Percentiles rank a stretch among this genome's conserved stretches.
Conservation (phyloP, 208 protist genomes). For the Wallacemonas sp. region DNA sequence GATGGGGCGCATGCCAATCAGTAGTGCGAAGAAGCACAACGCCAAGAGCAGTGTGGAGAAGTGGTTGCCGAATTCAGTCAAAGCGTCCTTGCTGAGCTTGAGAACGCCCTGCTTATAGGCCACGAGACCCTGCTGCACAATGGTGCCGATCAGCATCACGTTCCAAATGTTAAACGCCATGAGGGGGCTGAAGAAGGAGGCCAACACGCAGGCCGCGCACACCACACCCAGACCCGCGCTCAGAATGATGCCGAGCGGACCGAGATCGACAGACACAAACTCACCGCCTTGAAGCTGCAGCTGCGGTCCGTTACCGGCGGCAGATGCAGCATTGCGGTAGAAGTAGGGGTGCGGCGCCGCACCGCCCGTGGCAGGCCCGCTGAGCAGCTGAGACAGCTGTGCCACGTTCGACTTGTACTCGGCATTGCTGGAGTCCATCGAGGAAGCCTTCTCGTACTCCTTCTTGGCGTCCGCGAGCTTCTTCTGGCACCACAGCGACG, state of each 20-base stretch:
- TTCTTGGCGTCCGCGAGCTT: conserved; percentile 45
- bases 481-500: conserved; percentile 58
- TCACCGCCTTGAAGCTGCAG: conserved; percentile 34
- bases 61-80: conserved; percentile 48
- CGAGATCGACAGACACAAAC: conserved; percentile 32
- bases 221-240: conserved; percentile 26
- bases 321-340: conserved; percentile 31
- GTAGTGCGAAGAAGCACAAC: conserved; percentile 45
- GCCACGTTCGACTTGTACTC: conserved; percentile 37
- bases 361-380: conserved; percentile 20
- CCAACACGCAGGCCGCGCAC: conserved; percentile 17
- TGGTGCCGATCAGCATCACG: conserved; percentile 36
- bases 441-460: conserved; percentile 52
- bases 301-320: conserved; percentile 25
- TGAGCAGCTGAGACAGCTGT: conserved; percentile 35
- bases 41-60: conserved; percentile 55
- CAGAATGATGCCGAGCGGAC: conserved; percentile 27
- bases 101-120: conserved; percentile 45
- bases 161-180: conserved; percentile 31
- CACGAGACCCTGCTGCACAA: conserved; percentile 48
- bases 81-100: conserved; percentile 32
- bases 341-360: conserved; percentile 37
- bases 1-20: conserved; percentile 46
- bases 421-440: conserved; percentile 49
- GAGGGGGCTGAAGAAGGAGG: conserved; percentile 29